Percentiles rank a stretch among this genome's conserved stretches.
Conservation (phyloP, 2,329 filamentous ascomycete species). For the Paecilomyces niveus region DNA sequence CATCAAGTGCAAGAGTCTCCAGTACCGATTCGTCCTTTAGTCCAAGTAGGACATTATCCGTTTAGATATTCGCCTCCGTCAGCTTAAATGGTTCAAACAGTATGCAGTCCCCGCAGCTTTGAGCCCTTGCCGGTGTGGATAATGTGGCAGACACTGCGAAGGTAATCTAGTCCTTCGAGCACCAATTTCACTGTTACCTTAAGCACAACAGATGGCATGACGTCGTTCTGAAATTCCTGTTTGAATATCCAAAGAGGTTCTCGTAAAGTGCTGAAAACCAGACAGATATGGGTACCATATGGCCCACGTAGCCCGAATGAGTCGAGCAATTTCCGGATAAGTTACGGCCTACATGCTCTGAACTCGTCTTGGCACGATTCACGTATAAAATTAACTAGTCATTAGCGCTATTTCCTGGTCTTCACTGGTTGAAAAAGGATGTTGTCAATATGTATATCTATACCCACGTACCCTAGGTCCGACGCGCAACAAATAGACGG, state of each 20-base stretch:
- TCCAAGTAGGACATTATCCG: neutral
- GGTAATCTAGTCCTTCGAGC: neutral
- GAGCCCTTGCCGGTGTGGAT: neutral
- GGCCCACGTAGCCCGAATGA: constrained; percentile 6
- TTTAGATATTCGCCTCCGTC: neutral
- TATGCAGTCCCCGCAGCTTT: neutral
- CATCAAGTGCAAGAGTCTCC: neutral
- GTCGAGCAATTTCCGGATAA: neutral
- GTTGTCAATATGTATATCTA: too few species aligned
- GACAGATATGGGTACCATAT: constrained; percentile 24
- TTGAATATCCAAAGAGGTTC: constrained; percentile 28
- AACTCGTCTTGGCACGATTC: neutral
- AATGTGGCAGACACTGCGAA: neutral
- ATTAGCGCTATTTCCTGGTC: too few species aligned
- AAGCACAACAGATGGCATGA: neutral
- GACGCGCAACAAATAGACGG: too few species aligned
- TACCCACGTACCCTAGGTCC: too few species aligned
- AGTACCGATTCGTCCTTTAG: neutral
- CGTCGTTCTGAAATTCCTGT: constrained; percentile 13
- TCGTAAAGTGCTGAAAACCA: constrained; percentile 29
- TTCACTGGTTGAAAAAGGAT: too few species aligned
- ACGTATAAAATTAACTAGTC: too few species aligned
- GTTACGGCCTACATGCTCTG: neutral
- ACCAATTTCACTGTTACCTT: neutral
- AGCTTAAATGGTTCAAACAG: neutral